phyloP scores from a whole-genome alignment of 768 basidiomycete species.

The Russula ochroleuca region DNA sequence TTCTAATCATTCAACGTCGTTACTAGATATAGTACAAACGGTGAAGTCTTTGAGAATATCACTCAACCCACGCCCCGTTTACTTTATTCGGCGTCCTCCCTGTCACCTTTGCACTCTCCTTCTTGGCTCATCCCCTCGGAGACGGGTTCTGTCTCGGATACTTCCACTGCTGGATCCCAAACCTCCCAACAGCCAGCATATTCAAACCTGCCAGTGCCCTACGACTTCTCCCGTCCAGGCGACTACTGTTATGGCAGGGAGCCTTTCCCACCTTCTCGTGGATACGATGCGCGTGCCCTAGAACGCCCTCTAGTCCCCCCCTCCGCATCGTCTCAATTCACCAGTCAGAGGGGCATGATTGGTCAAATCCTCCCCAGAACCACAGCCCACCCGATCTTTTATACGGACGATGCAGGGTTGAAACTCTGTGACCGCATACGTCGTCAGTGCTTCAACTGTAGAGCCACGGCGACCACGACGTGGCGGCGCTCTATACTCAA shows the following conservation, averaged over 20 bases:
- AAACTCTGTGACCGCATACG: slow-evolving; percentile 72
- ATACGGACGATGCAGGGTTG: slow-evolving; percentile 74
- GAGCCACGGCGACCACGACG: slow-evolving; percentile 74
- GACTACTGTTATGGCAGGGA: not conserved
- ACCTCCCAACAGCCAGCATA: not conserved
- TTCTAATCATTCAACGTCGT: not conserved
- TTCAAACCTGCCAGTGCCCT: not conserved
- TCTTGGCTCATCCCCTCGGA: slow-evolving; percentile 2
- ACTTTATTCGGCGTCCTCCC: not conserved
- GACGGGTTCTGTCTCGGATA: not conserved
- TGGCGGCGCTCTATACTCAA: slow-evolving; percentile 72
- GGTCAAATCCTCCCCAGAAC: not conserved
- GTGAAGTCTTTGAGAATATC: not conserved
- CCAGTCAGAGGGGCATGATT: not conserved
- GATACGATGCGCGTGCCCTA: not conserved
- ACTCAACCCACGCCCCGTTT: not conserved
- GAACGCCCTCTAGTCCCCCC: not conserved
- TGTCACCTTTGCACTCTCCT: not conserved
- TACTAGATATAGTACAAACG: not conserved
- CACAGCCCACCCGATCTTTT: not conserved
- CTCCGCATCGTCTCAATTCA: not conserved
- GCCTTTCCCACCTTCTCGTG: not conserved
- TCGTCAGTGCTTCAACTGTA: slow-evolving; percentile 76
- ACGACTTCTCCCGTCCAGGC: not conserved
- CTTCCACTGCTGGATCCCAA: not conserved